Conservation (phyloP, 2,329 filamentous ascomycete species). For the Myriosclerotinia curreyana region DNA sequence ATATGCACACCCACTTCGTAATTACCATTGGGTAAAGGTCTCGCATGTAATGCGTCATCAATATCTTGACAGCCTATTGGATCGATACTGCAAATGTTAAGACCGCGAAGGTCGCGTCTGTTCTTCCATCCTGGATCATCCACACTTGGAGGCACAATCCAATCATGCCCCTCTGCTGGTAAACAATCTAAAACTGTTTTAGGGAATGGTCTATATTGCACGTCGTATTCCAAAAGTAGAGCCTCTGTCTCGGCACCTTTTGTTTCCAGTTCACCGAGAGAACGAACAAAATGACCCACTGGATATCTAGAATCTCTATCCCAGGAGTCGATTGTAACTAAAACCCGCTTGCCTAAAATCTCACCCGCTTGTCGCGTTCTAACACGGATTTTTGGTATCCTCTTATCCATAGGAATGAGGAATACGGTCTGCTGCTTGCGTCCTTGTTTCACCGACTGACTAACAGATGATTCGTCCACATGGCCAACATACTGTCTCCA, state of each 20-base stretch:
- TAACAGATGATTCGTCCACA: slow-evolving; percentile 82
- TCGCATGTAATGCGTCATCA: slow-evolving; percentile 91
- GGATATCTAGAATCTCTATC: slow-evolving; percentile 91
- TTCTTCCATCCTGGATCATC: slow-evolving; percentile 85
- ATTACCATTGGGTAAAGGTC: slow-evolving; percentile 83
- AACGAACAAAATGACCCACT: slow-evolving; percentile 88
- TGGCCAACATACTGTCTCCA: slow-evolving; percentile 98
- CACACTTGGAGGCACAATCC: slow-evolving; percentile 78
- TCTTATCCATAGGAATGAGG: slow-evolving; percentile 96
- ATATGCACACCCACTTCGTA: slow-evolving; percentile 97
- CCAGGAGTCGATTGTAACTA: slow-evolving; percentile 95
- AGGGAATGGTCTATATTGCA: slow-evolving; percentile 95
- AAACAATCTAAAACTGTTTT: slow-evolving; percentile 94
- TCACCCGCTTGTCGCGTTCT: slow-evolving; percentile 87
- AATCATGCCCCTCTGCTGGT: slow-evolving; percentile 85
- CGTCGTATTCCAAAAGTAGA: slow-evolving; percentile 88
- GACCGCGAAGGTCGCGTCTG: slow-evolving; percentile 75
- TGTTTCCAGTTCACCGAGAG: slow-evolving; percentile 87
- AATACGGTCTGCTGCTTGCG: slow-evolving; percentile 91
- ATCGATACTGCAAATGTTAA: slow-evolving; percentile 96
- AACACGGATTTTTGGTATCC: slow-evolving; percentile 91
- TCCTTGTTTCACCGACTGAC: slow-evolving; percentile 68
- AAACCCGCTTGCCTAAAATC: slow-evolving; percentile 82
- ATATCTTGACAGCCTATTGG: slow-evolving; percentile 96
- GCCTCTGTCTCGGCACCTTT: slow-evolving; percentile 98